phyloP scores from a whole-genome alignment of 257 asterid genomes.

The Jaltomata sinuosa region DNA sequence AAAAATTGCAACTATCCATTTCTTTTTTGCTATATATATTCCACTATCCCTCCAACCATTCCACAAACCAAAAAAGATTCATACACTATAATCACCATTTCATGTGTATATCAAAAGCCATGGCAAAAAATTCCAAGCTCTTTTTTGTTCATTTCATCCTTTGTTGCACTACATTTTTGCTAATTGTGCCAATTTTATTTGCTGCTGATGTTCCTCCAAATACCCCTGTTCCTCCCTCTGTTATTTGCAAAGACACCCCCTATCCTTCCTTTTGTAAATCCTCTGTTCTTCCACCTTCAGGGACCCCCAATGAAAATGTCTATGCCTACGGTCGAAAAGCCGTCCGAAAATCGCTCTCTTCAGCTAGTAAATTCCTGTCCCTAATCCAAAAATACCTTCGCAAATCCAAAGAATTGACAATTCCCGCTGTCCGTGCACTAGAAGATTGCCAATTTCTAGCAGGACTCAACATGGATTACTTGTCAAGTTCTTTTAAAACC shows the following conservation, averaged over 20 bases:
- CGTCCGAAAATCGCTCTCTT: constrained; percentile 37
- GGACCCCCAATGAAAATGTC: constrained; percentile 6
- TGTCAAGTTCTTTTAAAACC: constrained; percentile 10
- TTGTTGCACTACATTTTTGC: neutral
- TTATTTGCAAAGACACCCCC: constrained; percentile 18
- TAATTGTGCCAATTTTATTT: neutral
- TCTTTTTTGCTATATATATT: neutral
- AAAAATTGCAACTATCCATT: neutral
- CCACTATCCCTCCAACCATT: neutral
- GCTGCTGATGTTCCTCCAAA: neutral
- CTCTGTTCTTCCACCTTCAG: constrained; percentile 25
- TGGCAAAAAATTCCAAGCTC: neutral
- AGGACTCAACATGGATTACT: constrained; percentile 44
- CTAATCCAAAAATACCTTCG: constrained; percentile 32
- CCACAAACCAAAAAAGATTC: neutral
- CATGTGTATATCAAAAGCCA: neutral
- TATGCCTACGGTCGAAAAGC: constrained; percentile 54
- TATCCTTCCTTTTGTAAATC: constrained; percentile 29
- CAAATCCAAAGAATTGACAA: constrained; percentile 21
- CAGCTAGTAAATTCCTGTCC: constrained; percentile 34
- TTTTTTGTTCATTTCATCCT: neutral
- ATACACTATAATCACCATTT: neutral
- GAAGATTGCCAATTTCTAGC: constrained; percentile 60
- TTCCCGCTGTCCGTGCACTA: constrained; percentile 46
- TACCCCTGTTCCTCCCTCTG: constrained; percentile 3